Conservation (phyloP, 495 filamentous ascomycete species). For the Tuber calosporum region DNA sequence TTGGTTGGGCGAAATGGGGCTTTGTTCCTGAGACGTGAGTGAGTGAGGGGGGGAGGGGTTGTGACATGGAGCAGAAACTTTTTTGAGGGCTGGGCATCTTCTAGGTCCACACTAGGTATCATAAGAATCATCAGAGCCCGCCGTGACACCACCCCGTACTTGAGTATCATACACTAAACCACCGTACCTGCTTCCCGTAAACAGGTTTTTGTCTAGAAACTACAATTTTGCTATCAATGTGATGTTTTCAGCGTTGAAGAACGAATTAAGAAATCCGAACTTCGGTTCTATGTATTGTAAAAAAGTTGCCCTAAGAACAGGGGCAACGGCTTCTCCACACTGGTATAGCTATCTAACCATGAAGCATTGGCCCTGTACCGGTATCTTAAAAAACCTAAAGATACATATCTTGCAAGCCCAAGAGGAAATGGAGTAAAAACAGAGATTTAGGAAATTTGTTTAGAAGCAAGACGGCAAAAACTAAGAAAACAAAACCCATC, state of each 20-base stretch:
- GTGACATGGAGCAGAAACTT: not conserved
- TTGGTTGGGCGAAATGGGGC: not conserved
- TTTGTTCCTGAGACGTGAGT: not conserved
- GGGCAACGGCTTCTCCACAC: not conserved
- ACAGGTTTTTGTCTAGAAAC: not conserved
- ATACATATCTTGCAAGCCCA: conserved; percentile 1
- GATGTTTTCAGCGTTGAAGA: not conserved
- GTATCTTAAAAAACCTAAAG: conserved; percentile 5
- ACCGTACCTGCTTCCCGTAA: not conserved
- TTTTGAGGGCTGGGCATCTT: not conserved
- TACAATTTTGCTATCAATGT: not conserved
- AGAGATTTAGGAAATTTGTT: conserved; percentile 5
- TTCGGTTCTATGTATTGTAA: conserved; percentile 3
- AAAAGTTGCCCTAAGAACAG: conserved; percentile 1
- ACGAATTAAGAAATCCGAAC: not conserved
- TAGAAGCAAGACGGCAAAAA: not conserved
- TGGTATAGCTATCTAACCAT: conserved; percentile 3
- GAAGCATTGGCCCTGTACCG: not conserved
- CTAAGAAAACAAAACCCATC: conserved; percentile 14
- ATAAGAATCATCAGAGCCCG: too few species aligned
- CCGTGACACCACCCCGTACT: not conserved
- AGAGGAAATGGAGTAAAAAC: not conserved
- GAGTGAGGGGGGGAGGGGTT: not conserved
- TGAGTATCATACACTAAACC: not conserved
- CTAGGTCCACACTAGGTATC: not conserved